Conservation (phyloP, 2,329 filamentous ascomycete species). For the Metarhizium humberi region DNA sequence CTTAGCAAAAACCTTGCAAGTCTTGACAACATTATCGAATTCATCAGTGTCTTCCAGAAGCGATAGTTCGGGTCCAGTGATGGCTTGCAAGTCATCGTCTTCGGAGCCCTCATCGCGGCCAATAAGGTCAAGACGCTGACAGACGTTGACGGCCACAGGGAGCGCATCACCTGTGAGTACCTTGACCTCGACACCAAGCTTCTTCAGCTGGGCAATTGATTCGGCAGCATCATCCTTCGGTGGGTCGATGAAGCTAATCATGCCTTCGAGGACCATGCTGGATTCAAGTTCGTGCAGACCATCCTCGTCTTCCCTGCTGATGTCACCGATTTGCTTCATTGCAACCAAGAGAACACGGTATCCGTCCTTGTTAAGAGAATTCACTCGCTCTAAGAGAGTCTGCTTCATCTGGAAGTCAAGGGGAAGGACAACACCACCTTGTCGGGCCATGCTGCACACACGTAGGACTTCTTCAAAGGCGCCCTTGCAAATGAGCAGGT, state of each 20-base stretch:
- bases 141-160: conserved; percentile 19
- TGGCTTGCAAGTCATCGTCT: conserved; percentile 13
- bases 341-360: conserved; percentile 17
- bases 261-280: conserved; percentile 16
- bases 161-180: conserved; percentile 19
- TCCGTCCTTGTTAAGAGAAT: conserved; percentile 10
- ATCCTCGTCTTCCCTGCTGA: conserved; percentile 11
- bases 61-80: conserved; percentile 15
- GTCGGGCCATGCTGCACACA: conserved; percentile 12
- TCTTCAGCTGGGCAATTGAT: conserved; percentile 14
- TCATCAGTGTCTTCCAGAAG: conserved; percentile 10
- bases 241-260: conserved; percentile 19
- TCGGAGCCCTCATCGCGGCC: conserved; percentile 8
- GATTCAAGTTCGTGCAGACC: conserved; percentile 13
- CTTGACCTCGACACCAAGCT: conserved; percentile 17
- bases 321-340: conserved; percentile 9
- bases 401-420: conserved; percentile 10
- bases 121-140: conserved; percentile 14
- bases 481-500: conserved; percentile 20
- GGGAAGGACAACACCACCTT: conserved; percentile 7
- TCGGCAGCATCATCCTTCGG: conserved; percentile 18
- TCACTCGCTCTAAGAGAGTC: conserved; percentile 8
- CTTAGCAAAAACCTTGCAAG: conserved; percentile 19
- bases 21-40: conserved; percentile 13
- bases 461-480: conserved; percentile 19